phyloP scores from a whole-genome alignment of 75 land plant species.

The Selaginella moellendorffii region DNA sequence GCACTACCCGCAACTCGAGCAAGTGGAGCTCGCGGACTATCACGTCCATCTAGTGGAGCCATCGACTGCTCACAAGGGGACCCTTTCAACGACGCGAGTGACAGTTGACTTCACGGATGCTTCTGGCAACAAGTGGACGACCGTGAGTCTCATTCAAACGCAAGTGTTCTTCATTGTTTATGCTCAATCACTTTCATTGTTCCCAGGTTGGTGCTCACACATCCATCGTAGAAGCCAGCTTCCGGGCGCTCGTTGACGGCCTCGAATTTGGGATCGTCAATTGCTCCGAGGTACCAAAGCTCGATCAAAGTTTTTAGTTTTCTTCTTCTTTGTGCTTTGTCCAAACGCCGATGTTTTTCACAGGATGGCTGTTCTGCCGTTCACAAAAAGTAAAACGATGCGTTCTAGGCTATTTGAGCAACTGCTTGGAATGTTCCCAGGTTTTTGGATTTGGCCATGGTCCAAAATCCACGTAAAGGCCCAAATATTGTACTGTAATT shows the following conservation, averaged over 20 bases:
- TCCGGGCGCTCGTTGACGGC: constrained; percentile 16
- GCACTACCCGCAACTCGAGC: constrained; percentile 16
- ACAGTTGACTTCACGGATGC: constrained; percentile 14
- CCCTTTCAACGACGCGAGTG: constrained; percentile 15
- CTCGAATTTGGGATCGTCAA: constrained; percentile 19
- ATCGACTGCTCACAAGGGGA: constrained; percentile 8
- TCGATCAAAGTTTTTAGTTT: background rate
- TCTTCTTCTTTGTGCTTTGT: too few species aligned
- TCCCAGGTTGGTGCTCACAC: constrained; percentile 19
- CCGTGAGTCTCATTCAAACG: constrained; percentile 7
- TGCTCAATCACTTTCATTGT: too few species aligned
- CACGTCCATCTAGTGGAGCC: constrained; percentile 11
- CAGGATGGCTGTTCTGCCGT: background rate
- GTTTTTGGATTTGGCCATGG: too few species aligned
- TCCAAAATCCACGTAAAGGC: too few species aligned
- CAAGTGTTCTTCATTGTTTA: background rate
- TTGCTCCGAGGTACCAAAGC: constrained; percentile 12
- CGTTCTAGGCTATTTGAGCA: too few species aligned
- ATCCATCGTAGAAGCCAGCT: constrained; percentile 16
- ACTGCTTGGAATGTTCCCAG: too few species aligned
- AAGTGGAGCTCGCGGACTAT: constrained; percentile 12
- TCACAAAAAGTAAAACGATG: too few species aligned
- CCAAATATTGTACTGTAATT: too few species aligned
- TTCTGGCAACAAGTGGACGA: constrained; percentile 17
- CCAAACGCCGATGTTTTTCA: too few species aligned